phyloP scores from a whole-genome alignment of 805 yeast genomes.

The Schwanniomyces yamadae region DNA sequence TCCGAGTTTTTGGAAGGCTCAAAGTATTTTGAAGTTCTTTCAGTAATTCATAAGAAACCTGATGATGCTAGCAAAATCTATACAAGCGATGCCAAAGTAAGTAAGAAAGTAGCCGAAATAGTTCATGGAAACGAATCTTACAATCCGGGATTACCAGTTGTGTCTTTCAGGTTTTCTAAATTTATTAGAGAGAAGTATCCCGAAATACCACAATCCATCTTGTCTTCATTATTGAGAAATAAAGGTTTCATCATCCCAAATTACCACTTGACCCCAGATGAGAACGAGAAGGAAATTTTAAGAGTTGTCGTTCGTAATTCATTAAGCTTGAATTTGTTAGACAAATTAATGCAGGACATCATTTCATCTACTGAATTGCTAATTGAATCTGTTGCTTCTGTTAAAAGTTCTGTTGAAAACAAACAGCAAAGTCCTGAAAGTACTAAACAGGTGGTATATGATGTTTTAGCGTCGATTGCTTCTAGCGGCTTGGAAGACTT shows the following conservation, averaged over 20 bases:
- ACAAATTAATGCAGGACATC: slow-evolving; percentile 62
- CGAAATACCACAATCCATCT: slow-evolving; percentile 75
- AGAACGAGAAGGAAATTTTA: slow-evolving; percentile 60
- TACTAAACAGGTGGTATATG: slow-evolving; percentile 40
- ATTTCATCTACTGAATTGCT: slow-evolving; percentile 53
- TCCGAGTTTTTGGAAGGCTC: slow-evolving; percentile 63
- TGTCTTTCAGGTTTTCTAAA: slow-evolving; percentile 73
- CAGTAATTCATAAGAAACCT: slow-evolving; percentile 68
- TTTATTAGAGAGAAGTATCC: slow-evolving; percentile 61
- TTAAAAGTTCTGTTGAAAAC: slow-evolving; percentile 22
- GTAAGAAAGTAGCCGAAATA: slow-evolving; percentile 8
- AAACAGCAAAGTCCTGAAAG: slow-evolving; percentile 18
- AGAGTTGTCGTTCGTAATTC: slow-evolving; percentile 81
- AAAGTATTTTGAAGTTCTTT: slow-evolving; percentile 66
- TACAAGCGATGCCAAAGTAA: slow-evolving; percentile 13
- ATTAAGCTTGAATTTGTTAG: slow-evolving; percentile 59
- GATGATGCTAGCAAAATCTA: slow-evolving; percentile 16
- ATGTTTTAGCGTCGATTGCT: slow-evolving; percentile 53
- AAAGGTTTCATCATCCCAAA: slow-evolving; percentile 89
- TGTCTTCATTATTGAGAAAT: slow-evolving; percentile 70
- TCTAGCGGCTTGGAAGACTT: slow-evolving; percentile 51
- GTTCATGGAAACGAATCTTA: slow-evolving; percentile 43
- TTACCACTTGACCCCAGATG: slow-evolving; percentile 74
- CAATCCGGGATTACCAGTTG: slow-evolving; percentile 84
- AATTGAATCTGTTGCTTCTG: slow-evolving; percentile 45